Percentiles rank a stretch among this genome's conserved stretches.
phyloP scores from a whole-genome alignment of 129 eudicot species.

The Calendula officinalis region DNA sequence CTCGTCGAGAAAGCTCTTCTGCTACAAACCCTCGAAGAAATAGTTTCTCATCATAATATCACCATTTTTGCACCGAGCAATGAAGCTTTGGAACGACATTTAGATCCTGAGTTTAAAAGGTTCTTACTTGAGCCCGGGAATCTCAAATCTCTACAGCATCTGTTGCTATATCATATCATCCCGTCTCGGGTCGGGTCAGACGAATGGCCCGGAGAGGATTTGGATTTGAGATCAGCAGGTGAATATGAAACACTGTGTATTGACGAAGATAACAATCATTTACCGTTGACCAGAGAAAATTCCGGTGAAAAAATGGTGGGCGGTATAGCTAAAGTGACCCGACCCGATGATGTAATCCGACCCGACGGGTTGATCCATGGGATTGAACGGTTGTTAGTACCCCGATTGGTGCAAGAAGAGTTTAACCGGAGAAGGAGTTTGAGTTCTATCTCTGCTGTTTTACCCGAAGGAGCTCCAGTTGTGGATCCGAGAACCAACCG shows the following conservation, averaged over 20 bases:
- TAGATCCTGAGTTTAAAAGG: conserved; percentile 81
- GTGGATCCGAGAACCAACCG: conserved; percentile 76
- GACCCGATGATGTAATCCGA: conserved; percentile 61
- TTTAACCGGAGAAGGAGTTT: conserved; percentile 69
- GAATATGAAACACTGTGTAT: conserved; percentile 35
- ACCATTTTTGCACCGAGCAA: conserved; percentile 86
- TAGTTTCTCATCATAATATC: conserved; percentile 53
- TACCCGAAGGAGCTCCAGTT: conserved; percentile 86
- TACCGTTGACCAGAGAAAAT: background rate
- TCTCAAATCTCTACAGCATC: conserved; percentile 66
- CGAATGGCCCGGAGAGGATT: conserved; percentile 47
- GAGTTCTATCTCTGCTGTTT: conserved; percentile 72
- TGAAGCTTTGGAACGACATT: conserved; percentile 58
- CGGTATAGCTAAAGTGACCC: conserved; percentile 44
- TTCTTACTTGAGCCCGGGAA: conserved; percentile 79
- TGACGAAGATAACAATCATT: conserved; percentile 15
- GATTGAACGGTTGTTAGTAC: conserved; percentile 62
- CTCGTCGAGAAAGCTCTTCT: conserved; percentile 76
- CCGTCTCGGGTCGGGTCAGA: conserved; percentile 64
- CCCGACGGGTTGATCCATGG: conserved; percentile 92
- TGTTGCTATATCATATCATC: conserved; percentile 60
- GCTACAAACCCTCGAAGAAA: conserved; percentile 58
- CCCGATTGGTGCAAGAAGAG: conserved; percentile 62
- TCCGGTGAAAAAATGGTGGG: conserved; percentile 36
- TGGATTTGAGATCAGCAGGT: conserved; percentile 2